Evolutionary conservation across 2,329 filamentous ascomycete species (phyloP).

Genomic region (Bipolaris victoriae): DNA sequence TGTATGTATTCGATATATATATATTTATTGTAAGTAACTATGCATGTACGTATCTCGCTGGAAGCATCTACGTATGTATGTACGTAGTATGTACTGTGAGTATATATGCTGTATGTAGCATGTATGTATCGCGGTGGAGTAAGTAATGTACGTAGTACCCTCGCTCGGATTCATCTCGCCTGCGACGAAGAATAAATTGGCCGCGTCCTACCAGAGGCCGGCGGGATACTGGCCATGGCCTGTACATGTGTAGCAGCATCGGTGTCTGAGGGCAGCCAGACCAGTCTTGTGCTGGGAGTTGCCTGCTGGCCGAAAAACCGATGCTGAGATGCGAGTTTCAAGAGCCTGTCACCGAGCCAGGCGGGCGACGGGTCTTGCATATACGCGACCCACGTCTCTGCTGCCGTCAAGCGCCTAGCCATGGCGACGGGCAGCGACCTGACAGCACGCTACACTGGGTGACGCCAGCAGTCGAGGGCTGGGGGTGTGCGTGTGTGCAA

Average conservation of each 20-base stretch:
- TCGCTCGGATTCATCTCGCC: slow-evolving; percentile 23
- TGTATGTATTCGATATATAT: not conserved
- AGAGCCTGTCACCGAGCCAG: slow-evolving; percentile 25
- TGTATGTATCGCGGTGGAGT: not conserved
- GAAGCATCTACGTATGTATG: too few relatives aligned
- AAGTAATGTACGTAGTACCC: too few relatives aligned
- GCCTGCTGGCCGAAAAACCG: slow-evolving; percentile 4
- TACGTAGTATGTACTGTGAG: not conserved
- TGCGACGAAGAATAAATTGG: slow-evolving; percentile 22
- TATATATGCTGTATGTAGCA: not conserved
- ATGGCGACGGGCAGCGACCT: slow-evolving; percentile 27
- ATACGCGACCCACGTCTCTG: slow-evolving; percentile 25
- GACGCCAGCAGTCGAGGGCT: not conserved
- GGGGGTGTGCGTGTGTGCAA: not conserved
- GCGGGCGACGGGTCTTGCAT: slow-evolving; percentile 25
- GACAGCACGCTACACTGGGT: slow-evolving; percentile 25
- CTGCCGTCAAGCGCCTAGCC: slow-evolving; percentile 32
- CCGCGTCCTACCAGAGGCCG: slow-evolving; percentile 22
- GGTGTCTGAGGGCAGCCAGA: slow-evolving; percentile 24
- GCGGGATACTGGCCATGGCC: slow-evolving; percentile 24
- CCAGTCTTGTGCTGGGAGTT: slow-evolving; percentile 7
- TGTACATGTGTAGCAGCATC: slow-evolving; percentile 9
- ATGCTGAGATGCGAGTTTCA: slow-evolving; percentile 34
- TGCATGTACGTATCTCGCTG: not conserved
- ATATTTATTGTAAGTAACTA: not conserved